These are phyloP conservation scores for Neostapfia colusana DNA, from an alignment of 176 grass and related monocot genomes.

Conservation along the genomic window DNA sequence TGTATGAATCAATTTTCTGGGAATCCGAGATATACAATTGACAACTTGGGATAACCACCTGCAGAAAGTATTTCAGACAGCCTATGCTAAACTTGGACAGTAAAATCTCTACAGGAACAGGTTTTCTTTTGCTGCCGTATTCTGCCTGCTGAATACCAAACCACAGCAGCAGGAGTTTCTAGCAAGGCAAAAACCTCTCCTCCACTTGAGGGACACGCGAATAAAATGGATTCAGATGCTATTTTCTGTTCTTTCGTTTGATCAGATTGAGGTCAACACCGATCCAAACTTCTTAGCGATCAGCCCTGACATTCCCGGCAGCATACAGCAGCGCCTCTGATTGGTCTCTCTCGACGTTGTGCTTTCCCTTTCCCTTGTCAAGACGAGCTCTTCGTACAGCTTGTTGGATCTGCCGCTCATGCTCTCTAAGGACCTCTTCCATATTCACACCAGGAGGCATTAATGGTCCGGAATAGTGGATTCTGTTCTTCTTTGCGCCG, in stretches of 20 bases:
- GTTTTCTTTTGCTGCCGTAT: conserved; percentile 36
- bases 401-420: conserved; percentile 87
- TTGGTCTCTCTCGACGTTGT: conserved; percentile 60
- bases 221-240: no score
- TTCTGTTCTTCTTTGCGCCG: conserved; percentile 81
- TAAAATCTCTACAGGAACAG: conserved; percentile 61
- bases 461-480: conserved; percentile 89
- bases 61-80: conserved; percentile 44
- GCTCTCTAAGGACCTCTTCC: conserved; percentile 90
- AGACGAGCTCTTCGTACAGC: conserved; percentile 73
- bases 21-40: conserved; percentile 58
- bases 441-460: conserved; percentile 92
- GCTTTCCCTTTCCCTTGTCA: conserved; percentile 70
- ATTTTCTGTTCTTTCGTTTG: no score
- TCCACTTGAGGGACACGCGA: neutral
- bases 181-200: conserved; percentile 46
- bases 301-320: conserved; percentile 56
- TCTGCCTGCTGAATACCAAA: conserved; percentile 28
- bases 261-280: neutral
- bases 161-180: conserved; percentile 11
- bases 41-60: conserved; percentile 42
- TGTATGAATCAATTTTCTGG: conserved; percentile 40
- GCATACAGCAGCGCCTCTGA: conserved; percentile 62
- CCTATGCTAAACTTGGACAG: conserved; percentile 40
- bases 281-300: conserved; percentile 28